Evolutionary conservation across 495 filamentous ascomycete genomes (phyloP), one percentile per base, ranked within the genome.

Genomic region (Pyronema domesticum): DNA sequence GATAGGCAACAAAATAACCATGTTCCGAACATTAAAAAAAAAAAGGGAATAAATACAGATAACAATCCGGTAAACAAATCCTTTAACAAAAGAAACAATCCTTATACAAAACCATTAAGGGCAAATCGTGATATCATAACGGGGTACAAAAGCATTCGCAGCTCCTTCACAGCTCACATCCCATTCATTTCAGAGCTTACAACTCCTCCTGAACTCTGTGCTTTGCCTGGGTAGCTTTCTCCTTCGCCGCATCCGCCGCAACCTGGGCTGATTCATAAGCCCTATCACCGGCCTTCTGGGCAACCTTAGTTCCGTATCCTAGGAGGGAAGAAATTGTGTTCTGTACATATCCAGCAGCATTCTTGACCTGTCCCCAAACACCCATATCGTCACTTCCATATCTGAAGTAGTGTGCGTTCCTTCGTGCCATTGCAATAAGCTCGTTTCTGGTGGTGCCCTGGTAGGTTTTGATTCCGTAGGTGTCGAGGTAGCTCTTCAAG

Each of bases 401-500:
- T 43, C 63, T 67, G 65, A 77, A 78, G 54, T 75, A 79, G 46
- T 79, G 71, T 33, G 76, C 67, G 30, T 80, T 73, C 30, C 74
- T 72, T 11, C 78, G 72, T 5, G 73, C 78, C n/a, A 71, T 64
- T 18, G 78, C 77, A 19, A 72, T 71, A 49, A 83, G 69, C 60
- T 84, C 79, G 55, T 83, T 82, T 37, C 76, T 66, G 48, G 68
- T 80, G 36, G 77, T 79, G 33, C 82, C 83, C 68, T 86, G 83
- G 44, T 82, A 83, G 43, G 75, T 77, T 9, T 79, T 76, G 56
- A 89, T 73, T 39, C 85, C 85, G 61, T 88, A 89, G 48, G 79
- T 82, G 65, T 89, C 85, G 10, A 89, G 74, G 57, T 87, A 89
- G 11, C 75, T 70, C 72, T 89, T 89, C 51, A 94, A 71, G 15